Conservation (phyloP, 208 protist genomes). For the Acanthamoeba lenticulata region DNA sequence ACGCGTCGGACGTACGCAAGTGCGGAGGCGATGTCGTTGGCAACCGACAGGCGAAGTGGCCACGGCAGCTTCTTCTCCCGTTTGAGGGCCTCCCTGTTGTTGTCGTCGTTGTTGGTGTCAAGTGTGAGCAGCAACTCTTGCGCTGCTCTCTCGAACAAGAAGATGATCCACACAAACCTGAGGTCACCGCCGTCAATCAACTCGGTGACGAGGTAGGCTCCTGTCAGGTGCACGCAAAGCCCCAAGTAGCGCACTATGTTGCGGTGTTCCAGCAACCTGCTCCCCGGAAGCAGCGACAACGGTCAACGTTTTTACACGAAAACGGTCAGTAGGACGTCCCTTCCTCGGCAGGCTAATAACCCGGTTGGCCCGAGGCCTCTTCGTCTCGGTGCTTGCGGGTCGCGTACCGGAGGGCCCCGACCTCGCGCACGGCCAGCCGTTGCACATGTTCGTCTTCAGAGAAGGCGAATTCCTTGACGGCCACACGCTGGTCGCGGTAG, state of each 20-base stretch:
- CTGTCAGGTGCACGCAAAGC: conserved; percentile 47
- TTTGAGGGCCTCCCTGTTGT: background rate
- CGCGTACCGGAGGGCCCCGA: conserved; percentile 11
- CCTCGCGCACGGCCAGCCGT: background rate
- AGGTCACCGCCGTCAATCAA: conserved; percentile 35
- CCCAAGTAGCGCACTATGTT: conserved; percentile 78
- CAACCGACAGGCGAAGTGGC: background rate
- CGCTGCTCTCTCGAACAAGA: background rate
- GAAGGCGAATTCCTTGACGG: conserved; percentile 1
- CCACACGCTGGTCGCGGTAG: background rate
- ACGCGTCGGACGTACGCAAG: background rate
- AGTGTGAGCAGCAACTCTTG: background rate
- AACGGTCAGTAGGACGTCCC: no score
- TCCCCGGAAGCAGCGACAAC: no score
- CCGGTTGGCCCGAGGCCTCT: no score
- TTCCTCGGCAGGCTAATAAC: no score
- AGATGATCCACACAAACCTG: background rate
- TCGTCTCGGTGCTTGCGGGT: no score
- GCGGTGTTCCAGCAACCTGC: conserved; percentile 68
- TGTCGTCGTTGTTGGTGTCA: background rate
- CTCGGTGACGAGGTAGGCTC: conserved; percentile 74
- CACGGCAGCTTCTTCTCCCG: background rate
- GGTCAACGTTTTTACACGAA: no score
- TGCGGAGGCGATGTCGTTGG: background rate
- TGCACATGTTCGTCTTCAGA: background rate